These are phyloP conservation scores for Talaromyces islandicus DNA, from an alignment of 2,329 filamentous ascomycete genomes.

Conservation along the genomic window DNA sequence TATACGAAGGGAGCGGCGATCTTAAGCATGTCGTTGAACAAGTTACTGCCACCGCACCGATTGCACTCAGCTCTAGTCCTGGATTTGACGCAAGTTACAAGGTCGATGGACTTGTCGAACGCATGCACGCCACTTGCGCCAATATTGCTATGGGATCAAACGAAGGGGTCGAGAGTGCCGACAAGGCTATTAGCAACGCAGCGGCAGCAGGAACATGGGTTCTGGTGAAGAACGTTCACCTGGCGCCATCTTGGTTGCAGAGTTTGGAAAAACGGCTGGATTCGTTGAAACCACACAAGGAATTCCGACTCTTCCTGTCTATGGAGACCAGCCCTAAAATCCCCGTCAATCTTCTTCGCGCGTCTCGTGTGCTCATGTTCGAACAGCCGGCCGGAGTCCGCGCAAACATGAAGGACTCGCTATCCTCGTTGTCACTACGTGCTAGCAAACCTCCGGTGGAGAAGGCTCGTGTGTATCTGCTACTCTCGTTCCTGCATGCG, in stretches of 20 bases:
- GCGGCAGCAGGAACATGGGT: conserved; percentile 93
- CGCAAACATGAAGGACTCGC: conserved; percentile 97
- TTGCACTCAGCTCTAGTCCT: conserved; percentile 87
- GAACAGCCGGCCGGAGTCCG: conserved; percentile 95
- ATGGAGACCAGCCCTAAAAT: conserved; percentile 98
- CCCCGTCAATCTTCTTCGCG: conserved; percentile 87
- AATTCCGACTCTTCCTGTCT: conserved; percentile 92
- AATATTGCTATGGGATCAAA: conserved; percentile 99
- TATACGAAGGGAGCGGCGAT: conserved; percentile 81
- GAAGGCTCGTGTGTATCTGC: conserved; percentile 78
- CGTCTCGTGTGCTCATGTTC: conserved; percentile 92
- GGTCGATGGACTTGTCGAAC: conserved; percentile 88
- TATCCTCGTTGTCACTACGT: conserved; percentile 72
- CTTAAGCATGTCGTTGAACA: conserved; percentile 78
- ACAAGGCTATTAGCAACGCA: conserved; percentile 90
- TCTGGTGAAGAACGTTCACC: conserved; percentile 96
- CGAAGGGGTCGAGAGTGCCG: conserved; percentile 83
- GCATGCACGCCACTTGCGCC: conserved; percentile 73
- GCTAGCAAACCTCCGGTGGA: conserved; percentile 81
- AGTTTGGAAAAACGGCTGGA: conserved; percentile 96
- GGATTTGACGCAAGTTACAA: conserved; percentile 99
- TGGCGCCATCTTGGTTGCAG: conserved; percentile 93
- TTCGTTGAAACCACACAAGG: conserved; percentile 83
- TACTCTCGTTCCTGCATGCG: conserved; percentile 91
- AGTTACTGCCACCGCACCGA: conserved; percentile 75